Conservation (phyloP, 352 stramenopile genomes). For the Saprolegnia diclina region DNA sequence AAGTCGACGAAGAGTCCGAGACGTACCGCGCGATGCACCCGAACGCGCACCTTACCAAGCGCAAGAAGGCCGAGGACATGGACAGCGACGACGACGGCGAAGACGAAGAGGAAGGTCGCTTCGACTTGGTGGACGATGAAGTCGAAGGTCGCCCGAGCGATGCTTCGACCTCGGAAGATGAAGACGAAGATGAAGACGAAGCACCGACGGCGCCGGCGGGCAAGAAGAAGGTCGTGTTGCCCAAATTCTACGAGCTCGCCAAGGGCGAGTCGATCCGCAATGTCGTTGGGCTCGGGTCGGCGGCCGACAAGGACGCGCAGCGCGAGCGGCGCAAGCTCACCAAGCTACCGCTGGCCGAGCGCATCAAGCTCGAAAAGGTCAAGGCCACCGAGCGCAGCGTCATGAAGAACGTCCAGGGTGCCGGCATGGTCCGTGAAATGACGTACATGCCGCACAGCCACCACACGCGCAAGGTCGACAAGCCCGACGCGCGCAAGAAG, state of each 20-base stretch:
- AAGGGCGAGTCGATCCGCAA: conserved; percentile 75
- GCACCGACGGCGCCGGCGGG: neutral
- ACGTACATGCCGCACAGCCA: conserved; percentile 42
- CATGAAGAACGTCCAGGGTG: conserved; percentile 56
- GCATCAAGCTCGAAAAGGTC: conserved; percentile 60
- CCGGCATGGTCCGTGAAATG: conserved; percentile 40
- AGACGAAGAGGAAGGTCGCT: conserved; percentile 52
- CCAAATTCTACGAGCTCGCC: conserved; percentile 84
- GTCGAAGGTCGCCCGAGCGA: conserved; percentile 39
- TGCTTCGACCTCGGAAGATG: conserved; percentile 34
- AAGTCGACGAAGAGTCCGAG: conserved; percentile 96
- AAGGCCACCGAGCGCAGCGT: conserved; percentile 70
- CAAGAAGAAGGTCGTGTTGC: conserved; percentile 28
- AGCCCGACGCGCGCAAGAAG: conserved; percentile 55
- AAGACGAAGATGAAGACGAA: conserved; percentile 51
- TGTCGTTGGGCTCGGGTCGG: conserved; percentile 71
- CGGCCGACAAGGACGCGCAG: conserved; percentile 56
- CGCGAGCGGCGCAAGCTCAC: conserved; percentile 72
- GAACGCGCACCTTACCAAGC: conserved; percentile 54
- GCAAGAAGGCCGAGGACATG: conserved; percentile 86
- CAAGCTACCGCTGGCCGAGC: conserved; percentile 74
- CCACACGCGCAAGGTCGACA: conserved; percentile 83
- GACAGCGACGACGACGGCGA: conserved; percentile 83
- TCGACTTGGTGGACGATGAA: conserved; percentile 63
- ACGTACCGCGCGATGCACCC: conserved; percentile 95